phyloP scores from a whole-genome alignment of 176 grass and related monocot genomes.

The Raddia guianensis region DNA sequence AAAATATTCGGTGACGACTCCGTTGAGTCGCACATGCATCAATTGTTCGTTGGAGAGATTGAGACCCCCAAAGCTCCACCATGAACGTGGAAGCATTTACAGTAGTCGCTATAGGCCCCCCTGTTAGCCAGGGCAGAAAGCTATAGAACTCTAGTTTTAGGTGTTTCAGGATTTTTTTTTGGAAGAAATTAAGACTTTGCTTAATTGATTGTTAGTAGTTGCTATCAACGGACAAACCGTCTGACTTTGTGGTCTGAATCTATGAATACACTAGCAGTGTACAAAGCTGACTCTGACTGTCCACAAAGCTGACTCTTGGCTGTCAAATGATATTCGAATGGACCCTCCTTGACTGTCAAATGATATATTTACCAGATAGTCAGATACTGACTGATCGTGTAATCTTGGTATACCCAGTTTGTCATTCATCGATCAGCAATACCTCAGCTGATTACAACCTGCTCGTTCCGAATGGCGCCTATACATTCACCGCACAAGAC shows the following conservation, averaged over 20 bases:
- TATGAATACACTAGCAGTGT: constrained; percentile 11
- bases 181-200: constrained; percentile 13
- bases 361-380: neutral
- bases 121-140: neutral
- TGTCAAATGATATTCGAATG: too few species aligned
- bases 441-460: constrained; percentile 51
- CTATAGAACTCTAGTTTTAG: neutral
- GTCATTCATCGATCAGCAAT: constrained; percentile 58
- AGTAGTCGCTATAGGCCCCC: constrained; percentile 2
- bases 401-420: constrained; percentile 48
- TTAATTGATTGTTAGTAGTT: constrained; percentile 32
- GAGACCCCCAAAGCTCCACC: neutral
- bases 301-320: too few species aligned
- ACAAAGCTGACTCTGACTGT: neutral
- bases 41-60: neutral
- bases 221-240: constrained; percentile 28
- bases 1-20: neutral
- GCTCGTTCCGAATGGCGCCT: constrained; percentile 48
- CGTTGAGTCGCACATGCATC: constrained; percentile 19
- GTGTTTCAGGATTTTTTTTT: neutral
- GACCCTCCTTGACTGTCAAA: too few species aligned
- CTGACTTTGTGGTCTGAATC: constrained; percentile 13
- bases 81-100: neutral
- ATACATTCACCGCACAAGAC: constrained; percentile 45
- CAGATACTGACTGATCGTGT: neutral